Evolutionary conservation across 2,329 filamentous ascomycete species (phyloP).

Genomic region (Karstenula rhodostoma): DNA sequence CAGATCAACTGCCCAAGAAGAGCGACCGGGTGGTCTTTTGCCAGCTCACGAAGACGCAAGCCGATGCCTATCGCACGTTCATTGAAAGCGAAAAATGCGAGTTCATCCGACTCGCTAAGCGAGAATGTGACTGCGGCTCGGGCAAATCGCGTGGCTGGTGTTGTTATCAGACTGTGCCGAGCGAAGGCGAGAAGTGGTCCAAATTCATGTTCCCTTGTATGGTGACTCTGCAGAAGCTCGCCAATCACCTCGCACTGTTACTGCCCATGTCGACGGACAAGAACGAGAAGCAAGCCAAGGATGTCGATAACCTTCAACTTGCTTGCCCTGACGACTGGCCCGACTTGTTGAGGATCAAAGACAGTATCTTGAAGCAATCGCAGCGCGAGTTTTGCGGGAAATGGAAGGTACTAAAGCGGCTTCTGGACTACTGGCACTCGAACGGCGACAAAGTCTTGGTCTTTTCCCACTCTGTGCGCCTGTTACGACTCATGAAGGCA

Average conservation of each 20-base stretch:
- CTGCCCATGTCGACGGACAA: constrained; percentile 73
- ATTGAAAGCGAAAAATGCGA: constrained; percentile 75
- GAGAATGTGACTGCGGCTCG: constrained; percentile 74
- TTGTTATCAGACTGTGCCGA: constrained; percentile 67
- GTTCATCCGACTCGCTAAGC: constrained; percentile 71
- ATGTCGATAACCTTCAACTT: constrained; percentile 75
- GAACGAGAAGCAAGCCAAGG: constrained; percentile 77
- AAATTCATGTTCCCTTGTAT: constrained; percentile 86
- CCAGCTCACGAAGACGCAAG: constrained; percentile 82
- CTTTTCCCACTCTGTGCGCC: constrained; percentile 89
- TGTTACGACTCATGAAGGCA: constrained; percentile 83
- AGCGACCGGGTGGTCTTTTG: constrained; percentile 95
- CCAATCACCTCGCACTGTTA: constrained; percentile 90
- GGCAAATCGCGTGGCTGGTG: constrained; percentile 82
- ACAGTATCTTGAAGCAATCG: constrained; percentile 80
- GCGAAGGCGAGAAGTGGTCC: constrained; percentile 71
- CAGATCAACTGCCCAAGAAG: constrained; percentile 92
- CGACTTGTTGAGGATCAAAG: constrained; percentile 74
- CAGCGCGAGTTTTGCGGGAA: constrained; percentile 95
- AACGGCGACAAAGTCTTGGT: constrained; percentile 94
- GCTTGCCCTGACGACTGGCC: constrained; percentile 80
- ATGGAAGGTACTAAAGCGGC: constrained; percentile 88
- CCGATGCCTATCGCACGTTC: constrained; percentile 82
- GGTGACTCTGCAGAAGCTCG: constrained; percentile 81
- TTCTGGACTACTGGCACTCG: constrained; percentile 88